phyloP scores from a whole-genome alignment of 805 yeast genomes.

The Kodamaea sagamina region DNA sequence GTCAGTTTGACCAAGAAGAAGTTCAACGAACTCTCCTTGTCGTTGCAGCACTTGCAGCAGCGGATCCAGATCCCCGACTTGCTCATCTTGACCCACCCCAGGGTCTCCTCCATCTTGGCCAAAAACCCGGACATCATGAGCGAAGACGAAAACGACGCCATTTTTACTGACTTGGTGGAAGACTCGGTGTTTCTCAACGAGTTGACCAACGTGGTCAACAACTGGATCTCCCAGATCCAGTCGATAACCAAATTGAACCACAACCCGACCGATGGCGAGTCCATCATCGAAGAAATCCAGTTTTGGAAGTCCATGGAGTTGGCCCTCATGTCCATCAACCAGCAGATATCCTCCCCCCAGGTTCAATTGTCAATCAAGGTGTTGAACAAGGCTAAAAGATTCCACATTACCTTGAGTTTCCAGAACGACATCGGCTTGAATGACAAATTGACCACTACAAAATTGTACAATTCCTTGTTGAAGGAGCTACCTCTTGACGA shows the following conservation, averaged over 20 bases:
- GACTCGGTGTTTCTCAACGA: constrained; percentile 57
- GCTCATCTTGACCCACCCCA: constrained; percentile 51
- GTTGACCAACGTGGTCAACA: constrained; percentile 68
- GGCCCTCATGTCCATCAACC: constrained; percentile 55
- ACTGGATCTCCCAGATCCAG: constrained; percentile 71
- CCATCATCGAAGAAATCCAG: constrained; percentile 61
- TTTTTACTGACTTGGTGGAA: constrained; percentile 27
- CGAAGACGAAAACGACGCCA: constrained; percentile 16
- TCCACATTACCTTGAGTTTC: constrained; percentile 75
- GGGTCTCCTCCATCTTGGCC: constrained; percentile 25
- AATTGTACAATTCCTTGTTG: constrained; percentile 61
- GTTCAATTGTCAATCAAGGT: constrained; percentile 59
- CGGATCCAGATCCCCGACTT: constrained; percentile 70
- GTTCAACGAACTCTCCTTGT: constrained; percentile 64
- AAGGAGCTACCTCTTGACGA: constrained; percentile 71
- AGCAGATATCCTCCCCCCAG: constrained; percentile 57
- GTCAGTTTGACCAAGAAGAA: constrained; percentile 56
- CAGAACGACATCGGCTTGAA: constrained; percentile 68
- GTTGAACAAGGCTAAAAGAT: constrained; percentile 70
- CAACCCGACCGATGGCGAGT: constrained; percentile 55
- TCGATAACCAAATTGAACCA: constrained; percentile 54
- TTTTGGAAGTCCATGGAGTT: constrained; percentile 78
- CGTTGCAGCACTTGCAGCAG: constrained; percentile 68
- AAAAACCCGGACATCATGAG: constrained; percentile 11
- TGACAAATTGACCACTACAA: constrained; percentile 52